phyloP scores from a whole-genome alignment of 2,329 filamentous ascomycete genomes.

The Colletotrichum gigasporum region DNA sequence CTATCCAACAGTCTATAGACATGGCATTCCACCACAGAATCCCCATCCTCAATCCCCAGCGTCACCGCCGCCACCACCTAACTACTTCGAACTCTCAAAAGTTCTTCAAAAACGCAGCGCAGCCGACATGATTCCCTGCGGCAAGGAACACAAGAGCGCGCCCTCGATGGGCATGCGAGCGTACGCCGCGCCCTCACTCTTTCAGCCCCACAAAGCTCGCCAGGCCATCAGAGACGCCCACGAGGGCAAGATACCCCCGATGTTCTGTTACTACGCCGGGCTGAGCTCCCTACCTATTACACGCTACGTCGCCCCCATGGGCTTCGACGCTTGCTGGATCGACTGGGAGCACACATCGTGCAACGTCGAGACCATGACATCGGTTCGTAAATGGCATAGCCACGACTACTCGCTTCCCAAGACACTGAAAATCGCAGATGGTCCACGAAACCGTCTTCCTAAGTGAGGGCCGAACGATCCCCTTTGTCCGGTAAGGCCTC shows the following conservation, averaged over 20 bases:
- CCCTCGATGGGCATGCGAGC: conserved; percentile 43
- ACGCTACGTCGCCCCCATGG: conserved; percentile 51
- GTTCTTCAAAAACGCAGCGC: background rate
- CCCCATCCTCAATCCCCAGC: too few relatives aligned
- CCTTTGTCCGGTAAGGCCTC: conserved; percentile 47
- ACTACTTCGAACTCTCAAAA: too few relatives aligned
- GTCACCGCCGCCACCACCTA: too few relatives aligned
- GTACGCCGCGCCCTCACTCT: conserved; percentile 54
- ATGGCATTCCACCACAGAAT: too few relatives aligned
- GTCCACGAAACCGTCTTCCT: conserved; percentile 57
- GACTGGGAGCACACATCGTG: conserved; percentile 59
- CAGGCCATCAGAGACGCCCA: conserved; percentile 57
- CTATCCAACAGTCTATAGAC: too few relatives aligned
- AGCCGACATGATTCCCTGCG: conserved; percentile 14
- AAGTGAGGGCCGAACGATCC: conserved; percentile 54
- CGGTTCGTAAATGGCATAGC: too few relatives aligned
- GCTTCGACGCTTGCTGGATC: conserved; percentile 54
- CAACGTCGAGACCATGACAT: conserved; percentile 60
- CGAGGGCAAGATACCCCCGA: conserved; percentile 52
- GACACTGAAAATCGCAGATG: conserved; percentile 38
- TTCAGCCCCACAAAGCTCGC: conserved; percentile 55
- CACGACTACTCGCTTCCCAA: too few relatives aligned
- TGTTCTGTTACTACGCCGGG: conserved; percentile 53
- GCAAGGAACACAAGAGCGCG: conserved; percentile 28
- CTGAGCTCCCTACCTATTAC: conserved; percentile 50